These are phyloP conservation scores for Mycosphaerella sp. DNA, from an alignment of 2,329 filamentous ascomycete genomes.

Conservation along the genomic window DNA sequence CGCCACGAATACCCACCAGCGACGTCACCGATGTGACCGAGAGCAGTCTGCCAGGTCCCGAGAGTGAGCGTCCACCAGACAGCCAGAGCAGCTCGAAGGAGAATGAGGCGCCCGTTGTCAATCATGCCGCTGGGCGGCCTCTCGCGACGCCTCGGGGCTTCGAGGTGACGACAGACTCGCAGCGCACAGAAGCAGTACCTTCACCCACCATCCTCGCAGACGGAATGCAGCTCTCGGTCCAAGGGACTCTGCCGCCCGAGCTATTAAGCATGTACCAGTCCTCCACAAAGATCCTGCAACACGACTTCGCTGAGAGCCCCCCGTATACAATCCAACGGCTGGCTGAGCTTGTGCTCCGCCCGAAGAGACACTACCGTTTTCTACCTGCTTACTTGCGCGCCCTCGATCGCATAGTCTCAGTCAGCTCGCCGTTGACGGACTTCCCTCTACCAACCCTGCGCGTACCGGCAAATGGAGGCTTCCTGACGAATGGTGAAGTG, in stretches of 20 bases:
- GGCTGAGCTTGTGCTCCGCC: conserved; percentile 73
- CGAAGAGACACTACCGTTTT: conserved; percentile 71
- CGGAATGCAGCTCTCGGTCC: conserved; percentile 16
- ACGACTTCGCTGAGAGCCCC: conserved; percentile 64
- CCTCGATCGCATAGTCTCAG: conserved; percentile 81
- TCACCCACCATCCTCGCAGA: conserved; percentile 5
- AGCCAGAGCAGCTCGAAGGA: conserved; percentile 61
- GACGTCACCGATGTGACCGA: conserved; percentile 17
- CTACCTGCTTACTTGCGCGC: conserved; percentile 83
- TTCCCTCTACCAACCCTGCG: conserved; percentile 69
- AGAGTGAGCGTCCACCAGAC: conserved; percentile 17
- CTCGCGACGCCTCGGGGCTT: conserved; percentile 33
- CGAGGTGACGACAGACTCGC: conserved; percentile 27
- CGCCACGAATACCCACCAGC: conserved; percentile 33
- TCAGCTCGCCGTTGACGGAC: conserved; percentile 71
- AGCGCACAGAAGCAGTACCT: conserved; percentile 24
- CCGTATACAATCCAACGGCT: conserved; percentile 92
- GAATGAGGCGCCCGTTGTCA: conserved; percentile 47
- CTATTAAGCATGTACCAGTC: conserved; percentile 50
- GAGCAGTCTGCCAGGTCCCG: conserved; percentile 21
- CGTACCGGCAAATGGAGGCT: conserved; percentile 39
- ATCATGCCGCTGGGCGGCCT: conserved; percentile 31
- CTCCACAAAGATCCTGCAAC: conserved; percentile 28
- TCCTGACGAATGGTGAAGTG: conserved; percentile 47
- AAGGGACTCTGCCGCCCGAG: conserved; percentile 55